A percentile compares a stretch with the other conserved stretches of the same genome.
phyloP scores from a whole-genome alignment of 805 yeast species.

The Starmerella asiatica region DNA sequence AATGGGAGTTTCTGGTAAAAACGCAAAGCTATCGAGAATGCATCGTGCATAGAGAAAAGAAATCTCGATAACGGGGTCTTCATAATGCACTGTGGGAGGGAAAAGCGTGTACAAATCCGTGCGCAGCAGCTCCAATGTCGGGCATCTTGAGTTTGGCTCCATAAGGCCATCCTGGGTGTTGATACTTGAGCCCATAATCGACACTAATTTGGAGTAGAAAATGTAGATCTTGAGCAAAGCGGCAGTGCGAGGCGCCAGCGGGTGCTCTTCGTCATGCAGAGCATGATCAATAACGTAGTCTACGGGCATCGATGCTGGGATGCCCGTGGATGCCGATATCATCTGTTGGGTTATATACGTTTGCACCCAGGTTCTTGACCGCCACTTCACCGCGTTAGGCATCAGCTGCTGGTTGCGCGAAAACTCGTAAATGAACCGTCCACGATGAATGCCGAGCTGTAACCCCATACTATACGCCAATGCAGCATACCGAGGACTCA shows the following conservation, averaged over 20 bases:
- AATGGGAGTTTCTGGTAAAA: conserved; percentile 61
- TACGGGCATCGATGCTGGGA: conserved; percentile 75
- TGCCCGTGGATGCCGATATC: conserved; percentile 76
- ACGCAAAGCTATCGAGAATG: conserved; percentile 79
- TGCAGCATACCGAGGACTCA: conserved; percentile 78
- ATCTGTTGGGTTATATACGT: conserved; percentile 79
- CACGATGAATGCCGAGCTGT: conserved; percentile 82
- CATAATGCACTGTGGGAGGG: conserved; percentile 32
- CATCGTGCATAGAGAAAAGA: conserved; percentile 65
- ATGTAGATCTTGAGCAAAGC: conserved; percentile 60
- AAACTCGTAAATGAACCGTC: conserved; percentile 80
- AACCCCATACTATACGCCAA: conserved; percentile 71
- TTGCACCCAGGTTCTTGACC: conserved; percentile 85
- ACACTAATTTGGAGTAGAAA: conserved; percentile 71
- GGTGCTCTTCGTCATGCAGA: conserved; percentile 43
- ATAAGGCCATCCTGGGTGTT: conserved; percentile 77
- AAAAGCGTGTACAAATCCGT: conserved; percentile 63
- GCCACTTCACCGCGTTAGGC: conserved; percentile 87
- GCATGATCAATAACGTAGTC: conserved; percentile 75
- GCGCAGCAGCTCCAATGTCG: conserved; percentile 61
- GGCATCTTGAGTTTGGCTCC: conserved; percentile 72
- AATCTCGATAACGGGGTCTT: conserved; percentile 54
- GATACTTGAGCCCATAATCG: conserved; percentile 76
- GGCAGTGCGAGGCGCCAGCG: conserved; percentile 43
- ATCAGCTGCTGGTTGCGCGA: conserved; percentile 77